phyloP scores from a whole-genome alignment of 345 rosid genomes.

The Hibiscus trionum region DNA sequence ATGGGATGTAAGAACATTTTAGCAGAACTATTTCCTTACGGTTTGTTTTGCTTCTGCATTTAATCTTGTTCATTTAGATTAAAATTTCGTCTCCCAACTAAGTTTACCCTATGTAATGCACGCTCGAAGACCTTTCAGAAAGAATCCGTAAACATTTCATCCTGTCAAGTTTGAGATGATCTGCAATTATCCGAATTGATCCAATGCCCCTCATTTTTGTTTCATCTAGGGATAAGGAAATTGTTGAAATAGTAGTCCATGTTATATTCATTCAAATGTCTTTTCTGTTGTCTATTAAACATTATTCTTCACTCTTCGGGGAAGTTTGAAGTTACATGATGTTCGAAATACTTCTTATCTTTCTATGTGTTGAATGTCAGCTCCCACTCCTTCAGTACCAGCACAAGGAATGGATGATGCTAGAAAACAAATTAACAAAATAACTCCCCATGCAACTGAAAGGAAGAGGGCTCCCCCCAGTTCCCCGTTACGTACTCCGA shows the following conservation, averaged over 20 bases:
- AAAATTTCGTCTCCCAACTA: too few relatives aligned
- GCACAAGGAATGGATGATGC: background rate
- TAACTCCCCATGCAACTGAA: background rate
- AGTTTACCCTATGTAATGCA: background rate
- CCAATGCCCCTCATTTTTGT: background rate
- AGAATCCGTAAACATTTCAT: background rate
- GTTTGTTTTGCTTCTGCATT: too few relatives aligned
- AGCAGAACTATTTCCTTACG: too few relatives aligned
- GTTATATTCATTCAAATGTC: background rate
- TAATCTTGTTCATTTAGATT: too few relatives aligned
- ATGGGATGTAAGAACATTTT: too few relatives aligned
- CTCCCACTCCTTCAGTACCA: background rate
- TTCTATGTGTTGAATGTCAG: background rate
- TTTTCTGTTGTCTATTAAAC: background rate
- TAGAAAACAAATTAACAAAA: background rate
- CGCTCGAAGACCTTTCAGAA: background rate
- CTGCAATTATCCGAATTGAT: background rate
- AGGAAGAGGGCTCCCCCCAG: constrained; percentile 1
- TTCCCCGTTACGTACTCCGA: background rate
- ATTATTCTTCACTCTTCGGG: background rate
- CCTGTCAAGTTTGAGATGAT: background rate
- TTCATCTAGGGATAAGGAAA: background rate
- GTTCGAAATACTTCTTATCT: background rate
- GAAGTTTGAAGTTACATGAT: background rate
- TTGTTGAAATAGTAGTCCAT: background rate